phyloP scores from a whole-genome alignment of 495 filamentous ascomycete species.

The Podospora australis region DNA sequence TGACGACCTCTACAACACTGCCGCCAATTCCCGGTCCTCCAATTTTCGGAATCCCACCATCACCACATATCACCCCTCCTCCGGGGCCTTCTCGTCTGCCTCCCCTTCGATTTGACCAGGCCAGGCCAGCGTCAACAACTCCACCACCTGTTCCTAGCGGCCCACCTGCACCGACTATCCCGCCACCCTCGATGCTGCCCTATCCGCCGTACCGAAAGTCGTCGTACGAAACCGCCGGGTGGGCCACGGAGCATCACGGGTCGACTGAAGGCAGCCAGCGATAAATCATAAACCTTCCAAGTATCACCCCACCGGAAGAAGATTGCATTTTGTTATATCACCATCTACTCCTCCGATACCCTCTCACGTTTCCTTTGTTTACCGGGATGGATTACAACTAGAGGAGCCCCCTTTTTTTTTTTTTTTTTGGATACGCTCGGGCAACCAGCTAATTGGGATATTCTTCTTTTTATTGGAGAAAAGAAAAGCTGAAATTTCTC shows the following conservation, averaged over 20 bases:
- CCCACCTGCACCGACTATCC: slow-evolving; percentile 10
- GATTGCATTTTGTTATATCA: neutral
- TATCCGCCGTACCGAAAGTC: slow-evolving; percentile 1
- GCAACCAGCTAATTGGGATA: no score
- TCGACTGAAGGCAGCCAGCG: slow-evolving; percentile 16
- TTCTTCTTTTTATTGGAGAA: no score
- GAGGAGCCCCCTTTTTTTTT: no score
- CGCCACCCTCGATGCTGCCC: neutral
- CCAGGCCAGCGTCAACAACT: slow-evolving; percentile 21
- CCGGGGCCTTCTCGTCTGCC: slow-evolving; percentile 36
- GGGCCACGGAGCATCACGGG: slow-evolving; percentile 35
- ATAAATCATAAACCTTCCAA: neutral
- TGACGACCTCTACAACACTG: slow-evolving; percentile 25
- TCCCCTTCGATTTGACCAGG: slow-evolving; percentile 38
- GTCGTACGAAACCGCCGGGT: slow-evolving; percentile 33
- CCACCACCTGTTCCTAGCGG: slow-evolving; percentile 17
- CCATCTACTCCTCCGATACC: neutral
- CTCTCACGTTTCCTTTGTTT: neutral
- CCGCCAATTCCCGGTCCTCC: slow-evolving; percentile 27
- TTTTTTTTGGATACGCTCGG: no score
- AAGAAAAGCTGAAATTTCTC: no score
- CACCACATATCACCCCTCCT: slow-evolving; percentile 33
- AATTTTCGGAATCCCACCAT: slow-evolving; percentile 30
- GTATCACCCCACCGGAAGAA: neutral
- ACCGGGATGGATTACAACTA: neutral